Conservation (phyloP, 169 alveolate species). For the Eimeria sp. region DNA sequence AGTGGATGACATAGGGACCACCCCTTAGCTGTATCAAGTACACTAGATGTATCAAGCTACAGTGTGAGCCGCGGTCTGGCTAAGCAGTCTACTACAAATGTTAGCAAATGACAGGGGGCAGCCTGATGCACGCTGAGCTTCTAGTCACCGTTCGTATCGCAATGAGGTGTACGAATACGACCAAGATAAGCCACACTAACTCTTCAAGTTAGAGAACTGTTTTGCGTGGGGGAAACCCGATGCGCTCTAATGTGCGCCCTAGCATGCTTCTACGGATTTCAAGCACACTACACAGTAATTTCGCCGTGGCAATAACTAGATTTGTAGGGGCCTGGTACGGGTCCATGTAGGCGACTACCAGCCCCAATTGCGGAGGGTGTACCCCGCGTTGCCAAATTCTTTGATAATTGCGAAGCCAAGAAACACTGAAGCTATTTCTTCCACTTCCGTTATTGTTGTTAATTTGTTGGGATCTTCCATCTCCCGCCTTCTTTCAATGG, state of each 20-base stretch:
- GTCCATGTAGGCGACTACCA: background rate
- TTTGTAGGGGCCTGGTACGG: background rate
- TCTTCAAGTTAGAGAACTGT: background rate
- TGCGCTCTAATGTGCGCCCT: background rate
- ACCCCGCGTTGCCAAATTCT: background rate
- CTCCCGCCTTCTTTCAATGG: background rate
- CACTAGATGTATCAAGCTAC: no score
- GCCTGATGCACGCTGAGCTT: background rate
- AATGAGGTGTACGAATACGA: background rate
- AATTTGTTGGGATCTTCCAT: background rate
- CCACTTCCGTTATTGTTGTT: background rate
- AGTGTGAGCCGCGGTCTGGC: background rate
- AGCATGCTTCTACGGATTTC: background rate
- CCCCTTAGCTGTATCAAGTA: no score
- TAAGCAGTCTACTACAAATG: background rate
- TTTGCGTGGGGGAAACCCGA: background rate
- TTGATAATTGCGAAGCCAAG: background rate
- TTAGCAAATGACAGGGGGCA: background rate
- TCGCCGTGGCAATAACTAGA: background rate
- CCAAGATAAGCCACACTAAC: background rate
- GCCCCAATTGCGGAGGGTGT: constrained; percentile 6
- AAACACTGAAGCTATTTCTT: background rate
- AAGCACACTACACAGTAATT: background rate
- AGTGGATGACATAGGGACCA: no score
- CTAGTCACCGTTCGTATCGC: background rate